These are phyloP conservation scores for Cymbopogon citratus DNA, from an alignment of 176 grass and related monocot species.

Conservation along the genomic window DNA sequence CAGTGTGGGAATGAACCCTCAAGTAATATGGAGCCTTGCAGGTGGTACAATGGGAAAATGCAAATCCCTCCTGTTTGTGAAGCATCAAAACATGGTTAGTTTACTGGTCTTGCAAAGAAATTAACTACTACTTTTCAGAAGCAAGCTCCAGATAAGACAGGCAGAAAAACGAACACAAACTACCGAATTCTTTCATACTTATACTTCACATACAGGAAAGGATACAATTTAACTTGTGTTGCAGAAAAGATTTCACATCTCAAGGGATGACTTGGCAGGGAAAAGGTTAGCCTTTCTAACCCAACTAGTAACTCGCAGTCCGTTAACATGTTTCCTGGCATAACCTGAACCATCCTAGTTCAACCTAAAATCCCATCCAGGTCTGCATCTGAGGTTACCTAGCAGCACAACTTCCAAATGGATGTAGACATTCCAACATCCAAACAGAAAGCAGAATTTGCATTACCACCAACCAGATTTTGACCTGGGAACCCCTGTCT, in stretches of 20 bases:
- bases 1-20: constrained; percentile 92
- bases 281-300: neutral
- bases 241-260: neutral
- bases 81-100: neutral
- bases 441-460: constrained; percentile 32
- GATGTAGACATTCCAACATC: constrained; percentile 38
- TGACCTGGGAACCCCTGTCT: constrained; percentile 25
- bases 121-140: neutral
- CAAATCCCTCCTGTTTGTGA: constrained; percentile 92
- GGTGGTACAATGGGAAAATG: constrained; percentile 98
- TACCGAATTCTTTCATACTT: neutral
- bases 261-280: neutral
- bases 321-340: neutral
- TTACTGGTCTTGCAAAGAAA: neutral
- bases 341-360: constrained; percentile 9
- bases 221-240: neutral
- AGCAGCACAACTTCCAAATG: constrained; percentile 19
- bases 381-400: constrained; percentile 17
- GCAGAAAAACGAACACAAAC: constrained; percentile 11
- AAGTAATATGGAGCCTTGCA: constrained; percentile 98
- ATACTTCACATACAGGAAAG: neutral
- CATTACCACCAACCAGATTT: constrained; percentile 33
- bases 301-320: neutral
- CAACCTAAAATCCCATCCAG: neutral
- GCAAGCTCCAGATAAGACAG: constrained; percentile 2